phyloP scores from a whole-genome alignment of 352 stramenopile genomes.

The Phytopythium sindhum region DNA sequence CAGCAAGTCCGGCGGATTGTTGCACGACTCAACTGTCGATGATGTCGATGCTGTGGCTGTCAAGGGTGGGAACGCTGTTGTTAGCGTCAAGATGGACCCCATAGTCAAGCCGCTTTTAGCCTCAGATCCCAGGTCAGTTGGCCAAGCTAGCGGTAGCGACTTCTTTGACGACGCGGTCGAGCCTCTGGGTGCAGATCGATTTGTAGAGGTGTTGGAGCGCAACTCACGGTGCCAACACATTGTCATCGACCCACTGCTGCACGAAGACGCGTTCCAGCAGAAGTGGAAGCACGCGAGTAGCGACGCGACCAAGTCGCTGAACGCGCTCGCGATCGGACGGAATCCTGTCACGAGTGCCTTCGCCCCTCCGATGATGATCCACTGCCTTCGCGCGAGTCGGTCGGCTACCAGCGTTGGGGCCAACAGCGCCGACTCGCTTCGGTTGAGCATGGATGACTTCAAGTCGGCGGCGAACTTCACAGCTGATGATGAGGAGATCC shows the following conservation, averaged over 20 bases:
- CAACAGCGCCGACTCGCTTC: not conserved
- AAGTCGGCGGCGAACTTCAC: conserved; percentile 1
- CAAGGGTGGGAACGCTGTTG: not conserved
- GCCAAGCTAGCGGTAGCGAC: not conserved
- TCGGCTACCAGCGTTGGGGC: not conserved
- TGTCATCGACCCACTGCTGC: conserved; percentile 48
- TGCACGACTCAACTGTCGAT: not conserved
- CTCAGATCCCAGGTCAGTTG: not conserved
- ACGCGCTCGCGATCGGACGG: conserved; percentile 29
- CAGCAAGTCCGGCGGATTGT: not conserved
- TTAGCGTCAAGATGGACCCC: not conserved
- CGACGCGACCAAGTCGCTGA: conserved; percentile 30
- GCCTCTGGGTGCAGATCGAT: conserved; percentile 31
- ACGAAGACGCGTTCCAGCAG: conserved; percentile 54
- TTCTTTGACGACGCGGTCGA: conserved; percentile 28
- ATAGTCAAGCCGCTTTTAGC: not conserved
- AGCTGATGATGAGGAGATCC: conserved; percentile 38
- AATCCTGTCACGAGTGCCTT: conserved; percentile 55
- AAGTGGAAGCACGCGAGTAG: conserved; percentile 42
- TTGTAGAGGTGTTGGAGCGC: conserved; percentile 60
- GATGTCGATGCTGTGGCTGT: too few species aligned
- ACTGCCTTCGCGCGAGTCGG: not conserved
- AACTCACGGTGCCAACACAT: conserved; percentile 47
- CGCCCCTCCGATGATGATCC: conserved; percentile 27
- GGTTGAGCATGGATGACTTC: not conserved